A percentile compares a stretch with the other conserved stretches of the same genome.
Evolutionary conservation across 2,329 filamentous ascomycete genomes (phyloP).

Genomic region (Byssothecium circinans): DNA sequence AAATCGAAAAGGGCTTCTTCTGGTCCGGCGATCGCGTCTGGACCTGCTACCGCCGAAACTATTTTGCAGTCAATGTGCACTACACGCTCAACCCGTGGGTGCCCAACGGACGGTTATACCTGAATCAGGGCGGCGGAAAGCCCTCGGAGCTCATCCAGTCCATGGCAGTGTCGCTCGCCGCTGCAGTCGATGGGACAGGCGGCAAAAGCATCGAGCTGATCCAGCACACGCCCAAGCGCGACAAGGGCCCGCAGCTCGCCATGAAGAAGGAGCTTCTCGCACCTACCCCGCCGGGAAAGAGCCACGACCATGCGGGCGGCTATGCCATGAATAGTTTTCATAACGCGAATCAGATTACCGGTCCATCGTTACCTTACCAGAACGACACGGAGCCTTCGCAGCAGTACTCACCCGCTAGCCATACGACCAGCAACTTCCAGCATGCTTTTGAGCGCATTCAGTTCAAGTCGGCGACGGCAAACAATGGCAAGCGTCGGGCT

Average conservation of each 20-base stretch:
- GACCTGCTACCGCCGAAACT: slow-evolving; percentile 92
- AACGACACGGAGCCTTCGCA: slow-evolving; percentile 34
- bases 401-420: slow-evolving; percentile 38
- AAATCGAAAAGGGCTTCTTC: slow-evolving; percentile 90
- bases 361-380: slow-evolving; percentile 50
- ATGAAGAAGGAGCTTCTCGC: slow-evolving; percentile 71
- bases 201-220: slow-evolving; percentile 81
- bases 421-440: slow-evolving; percentile 44
- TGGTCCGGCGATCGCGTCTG: slow-evolving; percentile 73
- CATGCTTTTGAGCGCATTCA: slow-evolving; percentile 85
- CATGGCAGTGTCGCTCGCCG: slow-evolving; percentile 83
- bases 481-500: slow-evolving; percentile 87
- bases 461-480: slow-evolving; percentile 91
- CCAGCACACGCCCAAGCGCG: slow-evolving; percentile 87
- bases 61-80: slow-evolving; percentile 82
- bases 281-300: slow-evolving; percentile 62
- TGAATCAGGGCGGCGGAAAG: slow-evolving; percentile 52
- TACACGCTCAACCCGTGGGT: slow-evolving; percentile 69
- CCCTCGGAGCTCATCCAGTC: slow-evolving; percentile 64
- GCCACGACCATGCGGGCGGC: slow-evolving; percentile 42
- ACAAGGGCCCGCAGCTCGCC: slow-evolving; percentile 79
- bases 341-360: slow-evolving; percentile 30
- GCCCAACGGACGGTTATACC: slow-evolving; percentile 59
- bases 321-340: slow-evolving; percentile 46
- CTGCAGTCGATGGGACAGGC: slow-evolving; percentile 74